Percentiles rank a stretch among this genome's conserved stretches.
Evolutionary conservation across 805 yeast genomes (phyloP).

Genomic region (Metschnikowia kunwiensis): DNA sequence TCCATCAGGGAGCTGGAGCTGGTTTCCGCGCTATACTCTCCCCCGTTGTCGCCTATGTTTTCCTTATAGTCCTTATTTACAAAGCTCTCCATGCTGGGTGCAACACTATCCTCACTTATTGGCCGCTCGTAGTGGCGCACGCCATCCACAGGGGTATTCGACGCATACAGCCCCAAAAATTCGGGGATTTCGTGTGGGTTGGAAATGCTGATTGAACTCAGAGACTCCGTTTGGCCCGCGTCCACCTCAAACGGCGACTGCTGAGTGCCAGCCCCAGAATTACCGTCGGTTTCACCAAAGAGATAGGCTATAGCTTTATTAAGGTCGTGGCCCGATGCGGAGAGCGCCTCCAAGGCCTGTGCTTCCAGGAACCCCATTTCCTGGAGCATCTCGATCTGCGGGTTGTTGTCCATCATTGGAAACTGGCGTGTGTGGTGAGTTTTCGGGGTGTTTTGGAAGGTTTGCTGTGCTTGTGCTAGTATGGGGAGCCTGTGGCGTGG

Average conservation of each 20-base stretch:
- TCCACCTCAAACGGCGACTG: constrained; percentile 10
- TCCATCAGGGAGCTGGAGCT: constrained; percentile 6
- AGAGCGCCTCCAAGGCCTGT: constrained; percentile 19
- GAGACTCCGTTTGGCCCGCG: neutral
- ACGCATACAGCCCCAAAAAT: constrained; percentile 15
- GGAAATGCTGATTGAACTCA: constrained; percentile 22
- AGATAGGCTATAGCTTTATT: constrained; percentile 19
- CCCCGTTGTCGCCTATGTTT: neutral
- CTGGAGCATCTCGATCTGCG: constrained; percentile 15
- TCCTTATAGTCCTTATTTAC: constrained; percentile 8
- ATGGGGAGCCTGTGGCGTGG: no score
- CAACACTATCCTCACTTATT: constrained; percentile 2
- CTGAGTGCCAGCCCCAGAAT: constrained; percentile 14
- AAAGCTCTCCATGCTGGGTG: constrained; percentile 7
- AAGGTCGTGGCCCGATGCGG: constrained; percentile 16
- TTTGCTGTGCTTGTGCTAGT: no score
- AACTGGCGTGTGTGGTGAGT: no score
- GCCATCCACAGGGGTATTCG: constrained; percentile 6
- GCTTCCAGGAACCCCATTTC: constrained; percentile 20
- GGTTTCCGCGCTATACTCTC: neutral
- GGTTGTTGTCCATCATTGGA: constrained; percentile 12
- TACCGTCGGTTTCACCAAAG: constrained; percentile 18
- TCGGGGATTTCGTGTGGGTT: constrained; percentile 36
- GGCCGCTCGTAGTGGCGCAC: constrained; percentile 7
- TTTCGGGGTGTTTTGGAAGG: no score